These are phyloP conservation scores for Exserohilum turcica DNA, from an alignment of 2,329 filamentous ascomycete species.

Conservation along the genomic window DNA sequence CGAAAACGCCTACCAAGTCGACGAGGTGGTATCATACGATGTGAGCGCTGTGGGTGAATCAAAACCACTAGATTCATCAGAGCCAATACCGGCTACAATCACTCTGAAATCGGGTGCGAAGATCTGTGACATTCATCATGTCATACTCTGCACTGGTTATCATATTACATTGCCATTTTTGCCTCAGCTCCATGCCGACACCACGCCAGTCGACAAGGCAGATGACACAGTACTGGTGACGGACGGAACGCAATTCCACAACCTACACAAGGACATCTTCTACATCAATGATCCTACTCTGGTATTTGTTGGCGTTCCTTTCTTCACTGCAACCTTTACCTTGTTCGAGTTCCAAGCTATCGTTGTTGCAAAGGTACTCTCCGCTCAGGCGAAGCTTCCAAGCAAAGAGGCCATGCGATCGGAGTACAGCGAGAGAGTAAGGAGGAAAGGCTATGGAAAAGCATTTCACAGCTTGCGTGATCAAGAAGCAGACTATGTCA, in stretches of 20 bases:
- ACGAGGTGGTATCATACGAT: constrained; percentile 58
- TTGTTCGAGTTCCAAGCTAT: constrained; percentile 74
- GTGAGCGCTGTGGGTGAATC: not conserved
- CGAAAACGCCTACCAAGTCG: constrained; percentile 57
- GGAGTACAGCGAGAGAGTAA: constrained; percentile 48
- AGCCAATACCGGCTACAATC: constrained; percentile 57
- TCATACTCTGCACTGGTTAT: constrained; percentile 72
- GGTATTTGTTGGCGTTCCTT: constrained; percentile 68
- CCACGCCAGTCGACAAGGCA: constrained; percentile 53
- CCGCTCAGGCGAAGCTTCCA: constrained; percentile 58
- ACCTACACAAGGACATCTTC: constrained; percentile 73
- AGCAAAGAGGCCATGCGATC: constrained; percentile 48
- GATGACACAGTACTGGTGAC: constrained; percentile 63
- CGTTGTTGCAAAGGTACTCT: constrained; percentile 62
- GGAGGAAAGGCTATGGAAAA: constrained; percentile 50
- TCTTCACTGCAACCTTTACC: constrained; percentile 69
- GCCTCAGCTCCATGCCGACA: constrained; percentile 55
- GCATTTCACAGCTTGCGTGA: constrained; percentile 53
- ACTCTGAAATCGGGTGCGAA: constrained; percentile 59
- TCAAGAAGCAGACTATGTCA: constrained; percentile 48
- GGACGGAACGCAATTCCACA: constrained; percentile 67
- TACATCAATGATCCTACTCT: constrained; percentile 71
- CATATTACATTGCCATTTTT: constrained; percentile 71
- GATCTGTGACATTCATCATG: constrained; percentile 62
- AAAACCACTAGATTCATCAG: constrained; percentile 16